These are phyloP conservation scores for Mucor sp. DNA, from an alignment of 371 early-diverging fungal genomes.

Conservation along the genomic window DNA sequence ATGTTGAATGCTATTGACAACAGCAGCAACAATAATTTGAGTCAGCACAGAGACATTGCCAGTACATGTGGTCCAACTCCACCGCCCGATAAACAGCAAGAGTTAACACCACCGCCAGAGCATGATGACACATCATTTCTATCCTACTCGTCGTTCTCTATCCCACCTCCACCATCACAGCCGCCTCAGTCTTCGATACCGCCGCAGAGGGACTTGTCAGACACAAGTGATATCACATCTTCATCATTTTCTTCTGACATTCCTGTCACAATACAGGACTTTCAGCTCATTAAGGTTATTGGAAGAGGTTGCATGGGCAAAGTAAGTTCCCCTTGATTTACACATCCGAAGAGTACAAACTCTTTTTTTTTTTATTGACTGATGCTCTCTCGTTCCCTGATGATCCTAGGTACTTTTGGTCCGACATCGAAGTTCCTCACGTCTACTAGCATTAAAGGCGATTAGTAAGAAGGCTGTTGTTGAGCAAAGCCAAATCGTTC, in stretches of 20 bases:
- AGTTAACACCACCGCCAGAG: background rate
- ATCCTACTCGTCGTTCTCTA: slow-evolving; percentile 5
- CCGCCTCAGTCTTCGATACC: background rate
- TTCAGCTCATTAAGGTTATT: slow-evolving; percentile 53
- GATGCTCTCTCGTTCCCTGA: too few species aligned
- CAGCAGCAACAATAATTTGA: slow-evolving; percentile 1
- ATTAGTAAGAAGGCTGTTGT: slow-evolving; percentile 92
- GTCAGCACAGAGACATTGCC: background rate
- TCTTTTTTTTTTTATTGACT: background rate
- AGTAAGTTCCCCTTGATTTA: slow-evolving; percentile 11
- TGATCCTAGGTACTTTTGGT: slow-evolving; percentile 82
- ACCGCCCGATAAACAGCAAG: background rate
- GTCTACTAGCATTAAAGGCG: slow-evolving; percentile 93
- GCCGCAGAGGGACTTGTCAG: background rate
- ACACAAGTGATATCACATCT: background rate
- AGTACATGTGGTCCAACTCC: slow-evolving; percentile 3
- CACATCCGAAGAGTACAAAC: background rate
- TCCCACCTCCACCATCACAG: slow-evolving; percentile 1
- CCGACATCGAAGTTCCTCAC: slow-evolving; percentile 48
- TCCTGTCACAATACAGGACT: slow-evolving; percentile 43
- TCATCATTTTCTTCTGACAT: slow-evolving; percentile 6
- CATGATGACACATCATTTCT: slow-evolving; percentile 2
- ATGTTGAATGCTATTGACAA: background rate
- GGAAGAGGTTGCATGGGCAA: slow-evolving; percentile 61
- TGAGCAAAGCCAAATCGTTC: slow-evolving; percentile 86